phyloP scores from a whole-genome alignment of 257 asterid species.

The Anisodus acutangulus region DNA sequence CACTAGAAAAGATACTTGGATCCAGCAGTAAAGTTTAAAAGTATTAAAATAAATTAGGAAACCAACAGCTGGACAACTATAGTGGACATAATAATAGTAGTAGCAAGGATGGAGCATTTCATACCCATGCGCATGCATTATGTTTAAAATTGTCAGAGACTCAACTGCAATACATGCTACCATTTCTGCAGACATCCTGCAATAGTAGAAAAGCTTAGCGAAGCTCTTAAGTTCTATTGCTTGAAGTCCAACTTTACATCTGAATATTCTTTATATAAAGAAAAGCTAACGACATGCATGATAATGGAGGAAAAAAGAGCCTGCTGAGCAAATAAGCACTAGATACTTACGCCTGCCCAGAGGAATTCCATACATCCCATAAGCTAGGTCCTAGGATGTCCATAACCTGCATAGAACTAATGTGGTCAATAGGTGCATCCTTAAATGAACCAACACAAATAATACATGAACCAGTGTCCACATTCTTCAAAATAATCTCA shows the following conservation, averaged over 20 bases:
- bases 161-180: conserved; percentile 57
- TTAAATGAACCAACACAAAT: conserved; percentile 2
- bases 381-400: conserved; percentile 62
- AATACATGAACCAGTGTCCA: conserved; percentile 24
- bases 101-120: conserved; percentile 16
- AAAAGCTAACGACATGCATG: conserved; percentile 20
- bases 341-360: conserved; percentile 53
- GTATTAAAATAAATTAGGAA: background rate
- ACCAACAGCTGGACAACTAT: conserved; percentile 20
- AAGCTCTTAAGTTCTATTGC: conserved; percentile 13
- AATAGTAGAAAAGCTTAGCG: background rate
- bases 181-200: conserved; percentile 55
- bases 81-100: conserved; percentile 6
- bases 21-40: conserved; percentile 21
- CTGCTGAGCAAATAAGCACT: background rate
- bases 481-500: background rate
- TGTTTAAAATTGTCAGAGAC: conserved; percentile 51
- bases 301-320: conserved; percentile 17
- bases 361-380: conserved; percentile 61
- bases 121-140: conserved; percentile 52
- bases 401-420: conserved; percentile 50
- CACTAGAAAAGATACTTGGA: background rate
- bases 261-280: conserved; percentile 19
- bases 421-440: background rate
- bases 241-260: conserved; percentile 18